These are phyloP conservation scores for Agapanthus africanus DNA, from an alignment of 106 monocot genomes.

Conservation along the genomic window DNA sequence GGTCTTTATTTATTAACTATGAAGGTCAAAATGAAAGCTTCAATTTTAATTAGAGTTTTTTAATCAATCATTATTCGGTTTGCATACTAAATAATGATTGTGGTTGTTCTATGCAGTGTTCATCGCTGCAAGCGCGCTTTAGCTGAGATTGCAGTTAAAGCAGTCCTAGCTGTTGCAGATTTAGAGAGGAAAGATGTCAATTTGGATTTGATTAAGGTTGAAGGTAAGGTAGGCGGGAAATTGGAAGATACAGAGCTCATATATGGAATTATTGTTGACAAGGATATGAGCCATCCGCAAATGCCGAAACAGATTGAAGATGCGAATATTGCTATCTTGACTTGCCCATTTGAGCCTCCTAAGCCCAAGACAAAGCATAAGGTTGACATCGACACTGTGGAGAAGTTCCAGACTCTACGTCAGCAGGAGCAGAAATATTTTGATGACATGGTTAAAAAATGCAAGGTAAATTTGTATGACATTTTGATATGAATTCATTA, in stretches of 20 bases:
- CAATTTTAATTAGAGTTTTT: no score
- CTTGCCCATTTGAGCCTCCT: slow-evolving; percentile 97
- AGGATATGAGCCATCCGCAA: slow-evolving; percentile 99
- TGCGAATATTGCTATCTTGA: slow-evolving; percentile 94
- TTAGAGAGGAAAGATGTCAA: slow-evolving; percentile 95
- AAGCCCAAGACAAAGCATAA: slow-evolving; percentile 99
- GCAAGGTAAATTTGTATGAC: slow-evolving; percentile 84
- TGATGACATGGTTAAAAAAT: slow-evolving; percentile 97
- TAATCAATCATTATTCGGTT: no score
- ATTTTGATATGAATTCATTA: no score
- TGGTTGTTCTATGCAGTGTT: slow-evolving; percentile 54
- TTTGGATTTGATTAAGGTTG: slow-evolving; percentile 91
- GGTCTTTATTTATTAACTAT: no score
- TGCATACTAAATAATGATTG: no score
- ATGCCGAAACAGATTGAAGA: slow-evolving; percentile 94
- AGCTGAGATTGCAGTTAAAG: slow-evolving; percentile 93
- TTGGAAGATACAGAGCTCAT: slow-evolving; percentile 93
- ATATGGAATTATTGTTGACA: slow-evolving; percentile 85
- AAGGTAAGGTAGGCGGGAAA: slow-evolving; percentile 95
- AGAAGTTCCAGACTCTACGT: slow-evolving; percentile 88
- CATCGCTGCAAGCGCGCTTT: slow-evolving; percentile 66
- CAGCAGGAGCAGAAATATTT: slow-evolving; percentile 88
- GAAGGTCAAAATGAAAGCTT: no score
- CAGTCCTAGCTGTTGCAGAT: slow-evolving; percentile 92
- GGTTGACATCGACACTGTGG: slow-evolving; percentile 98